A percentile compares a stretch with the other conserved stretches of the same genome.
phyloP scores from a whole-genome alignment of 2,329 filamentous ascomycete genomes.

The Geosmithia putterillii region DNA sequence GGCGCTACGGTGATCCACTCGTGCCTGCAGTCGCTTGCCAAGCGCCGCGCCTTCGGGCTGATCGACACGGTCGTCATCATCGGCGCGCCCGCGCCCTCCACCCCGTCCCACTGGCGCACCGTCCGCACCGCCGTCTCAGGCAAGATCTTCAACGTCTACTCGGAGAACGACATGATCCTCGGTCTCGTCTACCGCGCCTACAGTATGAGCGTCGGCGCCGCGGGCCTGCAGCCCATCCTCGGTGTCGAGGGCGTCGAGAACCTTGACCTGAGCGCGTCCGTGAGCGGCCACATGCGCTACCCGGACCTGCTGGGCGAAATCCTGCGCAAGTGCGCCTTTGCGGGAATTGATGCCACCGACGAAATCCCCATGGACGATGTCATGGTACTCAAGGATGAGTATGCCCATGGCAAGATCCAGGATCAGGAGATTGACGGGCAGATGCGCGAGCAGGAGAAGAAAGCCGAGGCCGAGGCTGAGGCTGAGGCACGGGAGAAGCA shows the following conservation, averaged over 20 bases:
- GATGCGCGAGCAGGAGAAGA: background rate
- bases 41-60: slow-evolving; percentile 69
- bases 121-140: slow-evolving; percentile 71
- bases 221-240: slow-evolving; percentile 64
- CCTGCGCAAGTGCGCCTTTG: slow-evolving; percentile 37
- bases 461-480: background rate
- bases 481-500: no score
- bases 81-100: slow-evolving; percentile 66
- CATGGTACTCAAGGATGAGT: slow-evolving; percentile 29
- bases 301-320: slow-evolving; percentile 38
- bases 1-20: slow-evolving; percentile 74
- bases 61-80: slow-evolving; percentile 77
- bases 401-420: slow-evolving; percentile 14
- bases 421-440: background rate
- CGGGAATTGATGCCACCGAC: slow-evolving; percentile 27
- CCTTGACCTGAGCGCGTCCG: slow-evolving; percentile 37
- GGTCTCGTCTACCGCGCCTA: slow-evolving; percentile 80
- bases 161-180: slow-evolving; percentile 75
- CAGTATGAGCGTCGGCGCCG: slow-evolving; percentile 70
- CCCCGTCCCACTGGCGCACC: slow-evolving; percentile 59
- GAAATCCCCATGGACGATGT: slow-evolving; percentile 40
- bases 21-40: slow-evolving; percentile 65
- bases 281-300: slow-evolving; percentile 41
- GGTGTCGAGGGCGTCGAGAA: slow-evolving; percentile 54
- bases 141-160: slow-evolving; percentile 78